Evolutionary conservation across 257 asterid species (phyloP), one percentile per base, ranked within the genome.

Genomic region (Linderniella brevidens): DNA sequence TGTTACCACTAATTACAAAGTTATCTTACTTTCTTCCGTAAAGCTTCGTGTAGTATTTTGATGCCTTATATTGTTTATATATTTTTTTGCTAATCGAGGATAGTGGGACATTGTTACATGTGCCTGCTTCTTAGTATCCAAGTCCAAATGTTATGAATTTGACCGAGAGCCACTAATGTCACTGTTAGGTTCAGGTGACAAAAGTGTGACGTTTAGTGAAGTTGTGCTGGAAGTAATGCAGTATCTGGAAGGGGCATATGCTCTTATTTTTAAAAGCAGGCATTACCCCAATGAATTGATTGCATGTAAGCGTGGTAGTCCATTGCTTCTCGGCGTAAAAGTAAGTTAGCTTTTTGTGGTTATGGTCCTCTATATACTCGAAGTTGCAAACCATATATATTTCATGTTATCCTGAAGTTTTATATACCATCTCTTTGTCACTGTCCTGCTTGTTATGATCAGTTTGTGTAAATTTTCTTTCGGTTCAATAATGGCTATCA

Each of bases 271-370:
- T 55, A 90, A 90, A 65, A 90, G 96, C 61, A 75, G 68, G 12
- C 92, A 81, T 64, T 90, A 77, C 69, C 99, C 99, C 54, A 79
- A 77, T 70, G 99, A 90, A 66, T 66, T 90, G 77, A 61, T 90
- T 69, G 99, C 96, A 17, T 90, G 99, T 68, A 90, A 85, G 66
- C 94, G 96, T 64, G 99, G 99, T 45, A 90, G 99, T 67, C 96
- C 99, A 9, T 69, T 90, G 74, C 81, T 90, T 50, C 99, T 90
- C 61, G 99, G 99, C 35, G 93, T 85, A 39, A 90, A 90, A 73
- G 99, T 90, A 75, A 73, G 86, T 69, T 43, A 9, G n/a, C n/a
- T n/a, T n/a, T n/a, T n/a, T n/a, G n/a, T 49, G 39, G 14, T 50
- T 45, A 17, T 35, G 47, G 50, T 39, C 19, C 44, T 17, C 11